Evolutionary conservation across 129 eudicot species (phyloP).

Genomic region (Heracleum sosnowskyi): DNA sequence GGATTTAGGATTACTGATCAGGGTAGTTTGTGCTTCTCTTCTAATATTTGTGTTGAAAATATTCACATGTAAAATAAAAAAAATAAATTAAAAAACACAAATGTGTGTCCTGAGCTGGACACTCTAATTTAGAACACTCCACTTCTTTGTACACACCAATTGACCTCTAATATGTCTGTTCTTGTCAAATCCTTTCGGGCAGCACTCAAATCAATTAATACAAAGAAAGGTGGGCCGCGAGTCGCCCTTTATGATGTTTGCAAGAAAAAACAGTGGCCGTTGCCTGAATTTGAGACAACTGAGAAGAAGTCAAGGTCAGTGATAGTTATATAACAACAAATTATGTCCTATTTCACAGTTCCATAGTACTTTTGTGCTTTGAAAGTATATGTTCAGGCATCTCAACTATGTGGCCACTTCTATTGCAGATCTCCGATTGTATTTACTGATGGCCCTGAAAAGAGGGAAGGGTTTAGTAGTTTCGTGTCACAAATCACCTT

Average conservation of each 20-base stretch:
- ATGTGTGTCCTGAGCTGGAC: background rate
- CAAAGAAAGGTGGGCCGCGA: constrained; percentile 91
- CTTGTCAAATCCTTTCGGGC: constrained; percentile 12
- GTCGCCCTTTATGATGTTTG: constrained; percentile 55
- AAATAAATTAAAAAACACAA: background rate
- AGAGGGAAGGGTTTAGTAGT: constrained; percentile 39
- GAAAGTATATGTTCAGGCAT: background rate
- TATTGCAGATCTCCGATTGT: constrained; percentile 44
- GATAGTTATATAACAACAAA: background rate
- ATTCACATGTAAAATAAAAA: background rate
- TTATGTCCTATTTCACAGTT: background rate
- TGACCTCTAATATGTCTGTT: background rate
- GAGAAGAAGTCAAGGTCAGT: constrained; percentile 2
- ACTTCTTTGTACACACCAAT: background rate
- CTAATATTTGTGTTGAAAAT: background rate
- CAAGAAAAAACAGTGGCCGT: constrained; percentile 28
- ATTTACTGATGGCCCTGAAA: constrained; percentile 45
- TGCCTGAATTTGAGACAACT: background rate
- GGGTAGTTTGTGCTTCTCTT: background rate
- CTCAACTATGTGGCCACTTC: background rate
- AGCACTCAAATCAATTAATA: constrained; percentile 53
- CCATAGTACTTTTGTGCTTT: background rate
- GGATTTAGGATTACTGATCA: background rate
- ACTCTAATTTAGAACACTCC: background rate
- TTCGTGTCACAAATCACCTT: constrained; percentile 49